A percentile compares a stretch with the other conserved stretches of the same genome.
Evolutionary conservation across 2,329 filamentous ascomycete genomes (phyloP).

Genomic region (Bipolaris zeicola): DNA sequence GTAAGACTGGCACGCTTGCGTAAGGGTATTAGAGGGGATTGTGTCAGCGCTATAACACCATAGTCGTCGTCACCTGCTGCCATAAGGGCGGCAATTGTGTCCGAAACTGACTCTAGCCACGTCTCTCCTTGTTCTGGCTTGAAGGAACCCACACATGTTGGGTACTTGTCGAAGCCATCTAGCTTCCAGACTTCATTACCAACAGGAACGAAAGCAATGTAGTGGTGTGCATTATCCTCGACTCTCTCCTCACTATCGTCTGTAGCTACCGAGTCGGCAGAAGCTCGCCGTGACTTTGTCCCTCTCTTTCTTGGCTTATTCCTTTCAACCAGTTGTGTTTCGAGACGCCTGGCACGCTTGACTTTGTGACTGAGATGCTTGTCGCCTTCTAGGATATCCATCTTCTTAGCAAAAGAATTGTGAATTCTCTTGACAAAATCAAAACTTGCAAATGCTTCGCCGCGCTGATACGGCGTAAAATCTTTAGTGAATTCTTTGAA

Average conservation of each 20-base stretch:
- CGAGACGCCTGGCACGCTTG: slow-evolving; percentile 39
- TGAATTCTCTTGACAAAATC: slow-evolving; percentile 79
- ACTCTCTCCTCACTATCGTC: slow-evolving; percentile 54
- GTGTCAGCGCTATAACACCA: slow-evolving; percentile 75
- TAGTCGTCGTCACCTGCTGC: slow-evolving; percentile 71
- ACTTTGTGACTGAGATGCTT: slow-evolving; percentile 69
- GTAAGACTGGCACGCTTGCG: slow-evolving; percentile 52
- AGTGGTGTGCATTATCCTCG: slow-evolving; percentile 76
- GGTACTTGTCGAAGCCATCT: slow-evolving; percentile 78
- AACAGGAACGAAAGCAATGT: slow-evolving; percentile 83
- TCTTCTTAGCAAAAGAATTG: slow-evolving; percentile 80
- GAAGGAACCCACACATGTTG: slow-evolving; percentile 62
- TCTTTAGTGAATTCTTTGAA: slow-evolving; percentile 76
- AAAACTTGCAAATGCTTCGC: slow-evolving; percentile 75
- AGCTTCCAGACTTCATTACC: slow-evolving; percentile 82
- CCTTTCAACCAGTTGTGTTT: slow-evolving; percentile 21
- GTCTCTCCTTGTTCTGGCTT: slow-evolving; percentile 47
- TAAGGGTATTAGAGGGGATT: slow-evolving; percentile 64
- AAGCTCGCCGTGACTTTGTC: slow-evolving; percentile 46
- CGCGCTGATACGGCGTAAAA: slow-evolving; percentile 74
- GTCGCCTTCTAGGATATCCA: slow-evolving; percentile 69
- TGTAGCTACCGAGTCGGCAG: slow-evolving; percentile 27
- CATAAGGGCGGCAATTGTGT: slow-evolving; percentile 72
- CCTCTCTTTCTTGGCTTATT: slow-evolving; percentile 48
- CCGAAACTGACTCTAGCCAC: slow-evolving; percentile 71